phyloP scores from a whole-genome alignment of 257 asterid species.

The Solanum pimpinellifolium region DNA sequence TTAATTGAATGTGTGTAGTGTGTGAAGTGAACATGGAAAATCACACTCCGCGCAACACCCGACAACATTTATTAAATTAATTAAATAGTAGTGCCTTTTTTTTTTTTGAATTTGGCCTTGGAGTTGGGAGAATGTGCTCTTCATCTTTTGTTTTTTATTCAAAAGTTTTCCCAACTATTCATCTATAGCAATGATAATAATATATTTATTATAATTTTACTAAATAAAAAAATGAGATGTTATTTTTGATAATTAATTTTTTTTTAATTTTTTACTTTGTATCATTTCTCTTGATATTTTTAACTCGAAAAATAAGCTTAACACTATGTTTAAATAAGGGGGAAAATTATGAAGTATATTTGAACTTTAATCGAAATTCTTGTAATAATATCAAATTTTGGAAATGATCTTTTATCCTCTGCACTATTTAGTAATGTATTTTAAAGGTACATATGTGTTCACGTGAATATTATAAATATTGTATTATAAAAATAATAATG shows the following conservation, averaged over 20 bases:
- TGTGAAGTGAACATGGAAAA: neutral
- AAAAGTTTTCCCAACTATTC: neutral
- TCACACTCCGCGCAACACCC: neutral
- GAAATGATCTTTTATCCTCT: fast-evolving
- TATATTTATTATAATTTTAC: no score
- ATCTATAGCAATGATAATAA: no score
- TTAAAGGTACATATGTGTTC: no score
- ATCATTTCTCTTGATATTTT: neutral
- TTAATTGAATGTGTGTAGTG: neutral
- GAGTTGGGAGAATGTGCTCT: neutral
- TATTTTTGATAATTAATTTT: no score
- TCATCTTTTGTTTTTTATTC: neutral
- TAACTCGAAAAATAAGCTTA: neutral
- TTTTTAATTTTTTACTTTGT: neutral
- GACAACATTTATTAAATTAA: neutral
- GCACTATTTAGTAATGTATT: no score
- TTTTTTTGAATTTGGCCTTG: neutral
- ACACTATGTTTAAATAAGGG: neutral
- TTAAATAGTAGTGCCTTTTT: neutral
- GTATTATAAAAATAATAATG: no score
- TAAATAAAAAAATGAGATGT: neutral
- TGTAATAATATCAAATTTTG: no score
- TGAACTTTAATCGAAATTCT: no score
- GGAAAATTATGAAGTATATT: no score
- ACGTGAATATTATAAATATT: no score